These are phyloP conservation scores for Arthrobotrys entomopaga DNA, from an alignment of 2,329 filamentous ascomycete species.

Conservation along the genomic window DNA sequence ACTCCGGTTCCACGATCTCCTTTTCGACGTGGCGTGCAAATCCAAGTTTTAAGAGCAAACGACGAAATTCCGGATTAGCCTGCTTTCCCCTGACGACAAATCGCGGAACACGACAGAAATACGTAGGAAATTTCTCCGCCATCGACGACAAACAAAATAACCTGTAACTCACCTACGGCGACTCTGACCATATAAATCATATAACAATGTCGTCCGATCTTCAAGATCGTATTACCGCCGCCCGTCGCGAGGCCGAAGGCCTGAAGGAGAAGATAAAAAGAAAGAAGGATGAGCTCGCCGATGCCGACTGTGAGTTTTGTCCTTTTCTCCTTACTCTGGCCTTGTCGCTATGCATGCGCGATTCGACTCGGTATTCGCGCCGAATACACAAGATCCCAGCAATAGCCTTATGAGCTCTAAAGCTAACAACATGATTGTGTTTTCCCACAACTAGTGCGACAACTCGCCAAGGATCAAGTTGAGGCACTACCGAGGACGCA, in stretches of 20 bases:
- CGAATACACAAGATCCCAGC: background rate
- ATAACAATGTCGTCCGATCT: conserved; percentile 58
- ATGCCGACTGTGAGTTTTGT: conserved; percentile 86
- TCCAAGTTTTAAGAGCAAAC: conserved; percentile 23
- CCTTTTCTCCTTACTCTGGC: conserved; percentile 7
- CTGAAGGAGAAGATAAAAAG: conserved; percentile 99
- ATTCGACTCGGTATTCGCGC: background rate
- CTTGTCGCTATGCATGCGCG: conserved; percentile 4
- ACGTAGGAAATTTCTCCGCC: conserved; percentile 7
- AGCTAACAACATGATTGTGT: conserved; percentile 24
- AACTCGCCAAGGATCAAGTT: conserved; percentile 90
- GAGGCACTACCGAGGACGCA: conserved; percentile 90
- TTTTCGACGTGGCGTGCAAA: conserved; percentile 26
- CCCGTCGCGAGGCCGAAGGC: conserved; percentile 95
- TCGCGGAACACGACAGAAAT: conserved; percentile 31
- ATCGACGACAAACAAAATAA: background rate
- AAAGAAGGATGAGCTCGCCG: conserved; percentile 99
- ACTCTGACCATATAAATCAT: conserved; percentile 14
- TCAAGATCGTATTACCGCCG: conserved; percentile 89
- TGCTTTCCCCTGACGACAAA: conserved; percentile 20
- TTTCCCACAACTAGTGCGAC: conserved; percentile 66
- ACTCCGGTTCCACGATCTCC: conserved; percentile 26
- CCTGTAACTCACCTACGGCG: conserved; percentile 5
- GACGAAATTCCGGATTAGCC: conserved; percentile 25
- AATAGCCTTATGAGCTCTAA: background rate